A percentile compares a stretch with the other conserved stretches of the same genome.
Conservation (phyloP, 495 filamentous ascomycete species). For the Xylona heveae region DNA sequence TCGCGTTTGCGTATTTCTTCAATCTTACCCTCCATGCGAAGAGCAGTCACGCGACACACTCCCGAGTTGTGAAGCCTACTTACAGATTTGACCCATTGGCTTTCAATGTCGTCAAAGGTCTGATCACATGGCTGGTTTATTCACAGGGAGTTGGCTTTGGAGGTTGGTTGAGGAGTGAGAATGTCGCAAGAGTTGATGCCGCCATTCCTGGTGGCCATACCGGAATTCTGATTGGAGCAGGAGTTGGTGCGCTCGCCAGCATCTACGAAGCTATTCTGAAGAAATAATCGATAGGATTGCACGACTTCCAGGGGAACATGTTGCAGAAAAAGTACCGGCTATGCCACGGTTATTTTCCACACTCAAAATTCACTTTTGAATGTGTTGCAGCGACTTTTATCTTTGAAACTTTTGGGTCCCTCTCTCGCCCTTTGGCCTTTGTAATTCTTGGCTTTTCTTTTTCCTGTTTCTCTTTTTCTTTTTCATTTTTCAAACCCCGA, state of each 20-base stretch:
- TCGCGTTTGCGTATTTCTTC: conserved; percentile 61
- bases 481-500: too few relatives aligned
- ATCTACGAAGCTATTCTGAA: conserved; percentile 71
- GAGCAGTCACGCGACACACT: conserved; percentile 11
- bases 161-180: conserved; percentile 30
- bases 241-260: conserved; percentile 44
- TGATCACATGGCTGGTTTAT: conserved; percentile 63
- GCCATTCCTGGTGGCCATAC: conserved; percentile 50
- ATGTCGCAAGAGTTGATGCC: conserved; percentile 36
- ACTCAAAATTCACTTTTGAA: too few relatives aligned
- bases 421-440: too few relatives aligned
- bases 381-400: too few relatives aligned
- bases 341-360: too few relatives aligned
- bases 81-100: conserved; percentile 61
- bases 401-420: too few relatives aligned
- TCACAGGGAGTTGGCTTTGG: conserved; percentile 43
- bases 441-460: too few relatives aligned
- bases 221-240: conserved; percentile 49
- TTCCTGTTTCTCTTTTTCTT: too few relatives aligned
- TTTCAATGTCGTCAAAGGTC: conserved; percentile 71
- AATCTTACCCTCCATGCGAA: conserved; percentile 43
- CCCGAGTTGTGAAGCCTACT: conserved; percentile 13
- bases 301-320: background rate
- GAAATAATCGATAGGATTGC: conserved; percentile 25
- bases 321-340: too few relatives aligned